Base-by-base conservation (phyloP, 1,284 basidiomycete genomes). In the Trametes pubescens region DNA sequence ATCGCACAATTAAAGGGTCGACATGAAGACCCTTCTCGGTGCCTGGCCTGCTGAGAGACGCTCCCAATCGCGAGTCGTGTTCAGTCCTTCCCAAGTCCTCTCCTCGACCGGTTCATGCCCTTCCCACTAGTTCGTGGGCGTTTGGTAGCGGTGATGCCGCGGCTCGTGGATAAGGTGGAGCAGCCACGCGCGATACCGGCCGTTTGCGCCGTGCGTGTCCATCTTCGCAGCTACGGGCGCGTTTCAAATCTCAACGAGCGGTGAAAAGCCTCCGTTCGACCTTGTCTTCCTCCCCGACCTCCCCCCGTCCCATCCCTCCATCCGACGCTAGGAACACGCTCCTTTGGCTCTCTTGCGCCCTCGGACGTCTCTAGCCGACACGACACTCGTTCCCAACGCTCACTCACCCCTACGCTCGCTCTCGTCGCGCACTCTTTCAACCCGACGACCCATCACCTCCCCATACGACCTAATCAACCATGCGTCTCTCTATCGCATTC, bases 401-500 rank as follows among this genome's bases (percentile, higher is more conserved):
- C 63, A 6, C 55, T 65, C 37, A 11, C 22, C 38, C 44, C 26
- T 44, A 48, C 62, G 1, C 52, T 44, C 48, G 10, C 64, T 59
- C 22, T 55, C 56, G 48, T 44, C 47, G 24, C 16, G 7, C 47
- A 13, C 53, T 55, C 60, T 22, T 51, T 51, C 32, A 43, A 24
- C 32, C 29, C 48, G 6, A 13, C 40, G 16, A 43, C 40, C 18
- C 14, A 43, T 43, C 40, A 43, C 37, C 37, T 16, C 43, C 10
- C 52, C 24, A 52, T 26, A 24, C 11, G 34, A 40, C 34, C 24
- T 34, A 21, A 53, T 10, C 7, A 1, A 32, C 32, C 32, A 65
- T 65, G 64, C 66, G 34, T 29, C 59, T 61, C 37, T 57, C 53
- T 9, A 58, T 46, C 22, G 60, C 66, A 18, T 57, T 43, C 64